Evolutionary conservation across 352 stramenopile species (phyloP), one percentile per base, ranked within the genome.

Genomic region (Aphanomyces stellatus): DNA sequence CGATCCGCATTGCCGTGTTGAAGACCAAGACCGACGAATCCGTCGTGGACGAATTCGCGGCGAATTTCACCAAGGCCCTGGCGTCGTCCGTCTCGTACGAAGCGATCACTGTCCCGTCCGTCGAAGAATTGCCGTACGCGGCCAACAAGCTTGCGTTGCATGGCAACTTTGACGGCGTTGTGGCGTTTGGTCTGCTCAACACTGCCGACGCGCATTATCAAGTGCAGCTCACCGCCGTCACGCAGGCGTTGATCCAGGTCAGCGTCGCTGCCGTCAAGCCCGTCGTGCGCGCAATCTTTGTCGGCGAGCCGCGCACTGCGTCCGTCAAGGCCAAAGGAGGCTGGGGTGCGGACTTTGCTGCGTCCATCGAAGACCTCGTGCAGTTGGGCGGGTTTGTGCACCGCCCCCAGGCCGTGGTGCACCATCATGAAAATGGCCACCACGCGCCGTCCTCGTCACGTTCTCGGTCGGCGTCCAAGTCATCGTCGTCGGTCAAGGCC

Each of bases 181-280:
- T 94, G 33, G 89, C 76, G 65, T 87, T 91, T 51, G 84, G 84
- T 3, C 90, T 91, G 62, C 62, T 94, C 13, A 89, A 84, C 66
- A 77, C 77, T 19, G 71, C 75, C 22, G 80, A 91, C 69, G 75
- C 78, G 28, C 74, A 89, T 27, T 91, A 90, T 42, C 65, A 65
- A n/a, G 75, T 81, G 61, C 71, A 90, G 25, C 78, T 76, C 63
- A 65, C 79, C 28, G 72, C 76, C 31, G 46, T 92, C 35, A 82
- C 79, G 28, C 80, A 92, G 66, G 80, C 84, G 69, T 75, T 94
- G 68, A 91, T 93, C 13, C 81, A 90, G 59, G 91, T 94, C 53
- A 93, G 86, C 69, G 74, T 94, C 63, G 78, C 86, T 59, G 90
- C 86, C 69, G 74, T 87, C 41, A 87, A 89, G 53, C 84, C 86